Percentiles rank a stretch among this genome's conserved stretches.
Evolutionary conservation across 441 rosid genomes (phyloP).

Genomic region (Euphorbia celastroides): DNA sequence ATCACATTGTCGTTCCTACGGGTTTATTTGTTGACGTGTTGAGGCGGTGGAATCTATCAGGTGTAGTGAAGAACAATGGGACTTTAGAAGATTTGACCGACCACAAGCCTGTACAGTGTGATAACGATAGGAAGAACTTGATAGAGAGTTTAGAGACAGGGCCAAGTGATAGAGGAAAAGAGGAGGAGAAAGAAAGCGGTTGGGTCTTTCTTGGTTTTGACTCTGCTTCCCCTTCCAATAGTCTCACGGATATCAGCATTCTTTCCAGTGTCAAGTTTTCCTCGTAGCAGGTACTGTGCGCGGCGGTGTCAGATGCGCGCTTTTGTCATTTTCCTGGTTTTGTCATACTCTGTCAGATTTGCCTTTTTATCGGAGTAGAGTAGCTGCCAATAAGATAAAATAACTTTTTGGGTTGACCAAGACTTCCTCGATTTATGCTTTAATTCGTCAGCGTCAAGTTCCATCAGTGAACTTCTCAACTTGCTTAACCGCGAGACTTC

Average conservation of each 20-base stretch:
- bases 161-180: constrained; percentile 20
- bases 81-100: constrained; percentile 33
- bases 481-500: too few relatives aligned
- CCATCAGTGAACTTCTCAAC: too few relatives aligned
- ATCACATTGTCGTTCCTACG: background rate
- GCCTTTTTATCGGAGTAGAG: too few relatives aligned
- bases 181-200: constrained; percentile 28
- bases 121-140: constrained; percentile 8
- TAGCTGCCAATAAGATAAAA: too few relatives aligned
- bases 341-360: too few relatives aligned
- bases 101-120: constrained; percentile 11
- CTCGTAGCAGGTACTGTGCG: too few relatives aligned
- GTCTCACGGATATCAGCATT: constrained; percentile 43
- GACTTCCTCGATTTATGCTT: too few relatives aligned
- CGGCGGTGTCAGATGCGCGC: too few relatives aligned
- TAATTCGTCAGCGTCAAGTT: too few relatives aligned
- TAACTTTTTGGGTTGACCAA: too few relatives aligned
- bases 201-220: constrained; percentile 48
- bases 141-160: constrained; percentile 38
- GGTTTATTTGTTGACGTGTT: background rate
- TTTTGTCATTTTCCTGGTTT: too few relatives aligned
- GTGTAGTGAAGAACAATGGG: constrained; percentile 48
- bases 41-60: constrained; percentile 24
- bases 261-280: constrained; percentile 40
- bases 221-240: constrained; percentile 53